Evolutionary conservation across 805 yeast genomes (phyloP).

Genomic region (Candida krabiensis): DNA sequence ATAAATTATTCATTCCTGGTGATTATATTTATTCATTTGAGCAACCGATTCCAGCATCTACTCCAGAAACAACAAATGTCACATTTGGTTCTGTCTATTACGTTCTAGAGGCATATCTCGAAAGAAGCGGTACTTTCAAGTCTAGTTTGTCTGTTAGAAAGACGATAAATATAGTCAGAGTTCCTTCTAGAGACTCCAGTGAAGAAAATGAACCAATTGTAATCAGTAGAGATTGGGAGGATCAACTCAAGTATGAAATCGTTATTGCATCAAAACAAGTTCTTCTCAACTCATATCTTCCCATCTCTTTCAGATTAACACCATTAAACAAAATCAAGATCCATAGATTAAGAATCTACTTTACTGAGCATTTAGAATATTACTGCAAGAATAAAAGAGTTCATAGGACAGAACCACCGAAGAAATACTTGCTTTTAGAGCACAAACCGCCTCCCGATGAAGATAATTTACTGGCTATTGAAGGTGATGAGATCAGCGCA

Average conservation of each 20-base stretch:
- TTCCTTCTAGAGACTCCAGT: conserved; percentile 72
- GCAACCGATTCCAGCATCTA: conserved; percentile 75
- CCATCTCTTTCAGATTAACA: conserved; percentile 77
- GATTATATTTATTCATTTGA: conserved; percentile 93
- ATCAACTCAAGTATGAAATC: conserved; percentile 84
- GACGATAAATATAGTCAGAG: conserved; percentile 68
- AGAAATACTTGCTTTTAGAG: conserved; percentile 77
- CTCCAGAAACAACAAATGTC: conserved; percentile 77
- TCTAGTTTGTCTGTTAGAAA: conserved; percentile 63
- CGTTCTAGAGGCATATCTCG: conserved; percentile 64
- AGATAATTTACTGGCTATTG: conserved; percentile 46
- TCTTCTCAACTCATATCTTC: conserved; percentile 78
- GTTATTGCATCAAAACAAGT: conserved; percentile 88
- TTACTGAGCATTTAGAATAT: conserved; percentile 90
- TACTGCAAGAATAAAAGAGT: conserved; percentile 83
- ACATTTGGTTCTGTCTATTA: conserved; percentile 83
- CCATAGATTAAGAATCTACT: conserved; percentile 80
- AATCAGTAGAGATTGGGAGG: conserved; percentile 91
- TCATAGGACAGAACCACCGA: conserved; percentile 88
- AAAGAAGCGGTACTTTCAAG: conserved; percentile 84
- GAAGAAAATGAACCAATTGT: conserved; percentile 95
- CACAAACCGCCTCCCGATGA: conserved; percentile 60
- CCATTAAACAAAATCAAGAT: conserved; percentile 86
- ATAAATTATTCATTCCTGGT: conserved; percentile 68
- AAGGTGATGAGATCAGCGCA: conserved; percentile 56